These are phyloP conservation scores for Silene vulgaris DNA, from an alignment of 179 eudicot genomes.

Conservation along the genomic window DNA sequence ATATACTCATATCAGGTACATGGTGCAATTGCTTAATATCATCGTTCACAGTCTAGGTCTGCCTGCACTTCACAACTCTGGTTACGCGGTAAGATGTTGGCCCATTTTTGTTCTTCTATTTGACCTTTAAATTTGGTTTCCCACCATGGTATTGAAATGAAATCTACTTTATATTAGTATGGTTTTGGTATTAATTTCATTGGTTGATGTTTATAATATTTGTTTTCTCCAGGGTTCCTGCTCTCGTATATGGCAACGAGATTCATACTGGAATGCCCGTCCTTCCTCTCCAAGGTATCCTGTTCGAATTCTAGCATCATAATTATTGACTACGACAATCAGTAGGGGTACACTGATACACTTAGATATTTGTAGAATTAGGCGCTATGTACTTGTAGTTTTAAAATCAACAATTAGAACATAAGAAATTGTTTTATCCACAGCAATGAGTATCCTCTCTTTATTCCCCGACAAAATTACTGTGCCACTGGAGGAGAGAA, in stretches of 20 bases:
- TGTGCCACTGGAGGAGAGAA: constrained; percentile 78
- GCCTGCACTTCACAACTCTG: constrained; percentile 96
- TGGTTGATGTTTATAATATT: constrained; percentile 9
- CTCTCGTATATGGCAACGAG: constrained; percentile 98
- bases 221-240: constrained; percentile 68
- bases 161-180: neutral
- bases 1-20: constrained; percentile 55
- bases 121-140: neutral
- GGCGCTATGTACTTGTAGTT: neutral
- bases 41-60: constrained; percentile 66
- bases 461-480: constrained; percentile 80
- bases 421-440: constrained; percentile 21
- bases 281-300: constrained; percentile 90
- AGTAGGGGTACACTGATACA: neutral
- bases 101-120: neutral
- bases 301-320: neutral
- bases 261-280: constrained; percentile 94
- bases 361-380: neutral
- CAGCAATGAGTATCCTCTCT: constrained; percentile 92
- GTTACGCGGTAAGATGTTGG: constrained; percentile 77
- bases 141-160: neutral
- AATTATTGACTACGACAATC: neutral
- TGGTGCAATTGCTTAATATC: constrained; percentile 95
- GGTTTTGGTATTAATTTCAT: neutral
- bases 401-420: constrained; percentile 2